A percentile compares a stretch with the other conserved stretches of the same genome.
phyloP scores from a whole-genome alignment of 2,329 filamentous ascomycete species.

The Alternaria brassicae region DNA sequence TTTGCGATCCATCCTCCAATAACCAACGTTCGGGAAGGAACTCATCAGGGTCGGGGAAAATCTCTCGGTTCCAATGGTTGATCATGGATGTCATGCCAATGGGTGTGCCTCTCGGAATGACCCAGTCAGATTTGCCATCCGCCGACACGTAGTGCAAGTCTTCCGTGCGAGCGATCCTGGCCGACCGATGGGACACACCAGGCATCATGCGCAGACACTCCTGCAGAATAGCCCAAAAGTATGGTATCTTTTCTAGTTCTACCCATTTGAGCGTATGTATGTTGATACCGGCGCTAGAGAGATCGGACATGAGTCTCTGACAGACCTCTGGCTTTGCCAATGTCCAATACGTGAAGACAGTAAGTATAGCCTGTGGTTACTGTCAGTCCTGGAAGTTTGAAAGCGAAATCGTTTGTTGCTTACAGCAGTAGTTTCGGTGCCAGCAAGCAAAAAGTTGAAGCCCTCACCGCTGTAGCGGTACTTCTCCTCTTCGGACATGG shows the following conservation, averaged over 20 bases:
- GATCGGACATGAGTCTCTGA: constrained; percentile 30
- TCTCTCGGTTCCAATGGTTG: constrained; percentile 42
- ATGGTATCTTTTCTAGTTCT: constrained; percentile 41
- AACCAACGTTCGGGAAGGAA: constrained; percentile 49
- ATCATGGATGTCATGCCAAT: constrained; percentile 42
- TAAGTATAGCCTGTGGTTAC: constrained; percentile 36
- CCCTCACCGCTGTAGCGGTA: constrained; percentile 34
- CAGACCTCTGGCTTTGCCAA: constrained; percentile 38
- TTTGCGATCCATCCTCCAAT: constrained; percentile 22
- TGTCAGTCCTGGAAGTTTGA: constrained; percentile 16
- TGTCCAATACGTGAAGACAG: constrained; percentile 45
- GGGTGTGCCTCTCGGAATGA: constrained; percentile 36
- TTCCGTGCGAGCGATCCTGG: constrained; percentile 29
- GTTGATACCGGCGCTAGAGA: constrained; percentile 22
- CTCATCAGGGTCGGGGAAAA: constrained; percentile 35
- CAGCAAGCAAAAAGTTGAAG: constrained; percentile 36
- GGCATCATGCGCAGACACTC: constrained; percentile 49
- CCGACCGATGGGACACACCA: constrained; percentile 34
- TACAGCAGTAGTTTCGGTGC: constrained; percentile 38
- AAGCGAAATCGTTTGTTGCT: not conserved
- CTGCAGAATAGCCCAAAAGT: constrained; percentile 43
- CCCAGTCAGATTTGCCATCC: constrained; percentile 29
- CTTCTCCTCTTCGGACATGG: constrained; percentile 32
- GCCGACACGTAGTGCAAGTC: constrained; percentile 30
- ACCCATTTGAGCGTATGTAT: constrained; percentile 24